These are phyloP conservation scores for Acacia pycnantha DNA, from an alignment of 331 rosid genomes.

Conservation along the genomic window DNA sequence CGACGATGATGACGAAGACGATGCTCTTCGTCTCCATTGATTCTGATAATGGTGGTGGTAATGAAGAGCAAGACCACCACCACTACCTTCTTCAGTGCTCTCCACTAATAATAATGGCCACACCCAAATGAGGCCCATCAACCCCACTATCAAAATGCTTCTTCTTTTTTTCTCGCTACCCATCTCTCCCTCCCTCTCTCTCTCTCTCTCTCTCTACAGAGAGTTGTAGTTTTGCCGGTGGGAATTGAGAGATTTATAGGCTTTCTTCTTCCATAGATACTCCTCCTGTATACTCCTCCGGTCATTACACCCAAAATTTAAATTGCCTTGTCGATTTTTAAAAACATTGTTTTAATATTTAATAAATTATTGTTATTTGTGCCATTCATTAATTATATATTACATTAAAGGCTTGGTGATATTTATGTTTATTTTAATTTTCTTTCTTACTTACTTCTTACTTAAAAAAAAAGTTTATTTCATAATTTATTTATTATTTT, in stretches of 20 bases:
- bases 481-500: no score
- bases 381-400: no score
- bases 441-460: no score
- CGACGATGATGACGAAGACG: background rate
- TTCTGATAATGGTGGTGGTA: background rate
- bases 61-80: background rate
- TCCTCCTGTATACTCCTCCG: no score
- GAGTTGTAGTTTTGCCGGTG: background rate
- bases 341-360: no score
- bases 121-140: background rate
- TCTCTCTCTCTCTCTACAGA: background rate
- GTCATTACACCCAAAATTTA: no score
- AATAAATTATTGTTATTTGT: no score
- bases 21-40: background rate
- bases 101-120: background rate
- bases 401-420: accelerated
- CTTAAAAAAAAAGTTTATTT: no score
- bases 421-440: no score
- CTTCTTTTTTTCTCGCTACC: constrained; percentile 2
- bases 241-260: background rate
- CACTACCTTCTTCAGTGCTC: background rate
- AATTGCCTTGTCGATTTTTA: no score
- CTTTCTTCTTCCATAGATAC: background rate
- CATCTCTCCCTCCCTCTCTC: constrained; percentile 19
- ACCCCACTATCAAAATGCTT: background rate